Evolutionary conservation across 176 grass and related monocot genomes (phyloP), one percentile per base, ranked within the genome.

Genomic region (Pharus latifolius): DNA sequence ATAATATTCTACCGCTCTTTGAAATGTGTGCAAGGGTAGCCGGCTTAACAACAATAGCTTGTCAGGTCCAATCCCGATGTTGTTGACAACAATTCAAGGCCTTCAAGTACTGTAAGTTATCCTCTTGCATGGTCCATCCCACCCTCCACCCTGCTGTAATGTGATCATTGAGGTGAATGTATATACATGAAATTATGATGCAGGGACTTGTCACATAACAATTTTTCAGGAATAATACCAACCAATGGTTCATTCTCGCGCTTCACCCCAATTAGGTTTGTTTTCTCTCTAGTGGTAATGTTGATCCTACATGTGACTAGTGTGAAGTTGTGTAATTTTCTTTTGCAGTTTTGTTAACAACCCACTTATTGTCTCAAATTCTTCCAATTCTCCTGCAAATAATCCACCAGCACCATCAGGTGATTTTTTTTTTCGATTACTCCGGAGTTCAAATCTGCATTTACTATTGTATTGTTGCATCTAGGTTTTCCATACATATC

Each of bases 31-130:
- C 48, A 62, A 72, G 69, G 69, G 55, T 40, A 83, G 80, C 72
- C 80, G 80, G 44, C 55, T 83, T 34, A 83, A 83, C 55, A 83
- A 83, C 80, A 83, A 83, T 77, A 83, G 38, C 7, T 25, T 83
- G 26, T 63, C 24, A 3, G 53, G 63, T 14, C 23, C 55, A 37
- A 83, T 83, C 22, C 80, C 80, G 35, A 9, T 69, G 56, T 77
- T 73, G 15, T 68, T 83, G 15, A 83, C 80, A 23, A 70, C 47
- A n/a, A 63, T 83, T 34, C 22, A 27, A 28, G 20, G n/a, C 18
- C 72, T 83, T 25, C 73, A 83, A 49, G 80, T 83, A 35, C 65
- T 83, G 80, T 83, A 76, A 83, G 80, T 83, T 34, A 40, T 53
- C 33, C 28, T n/a, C 60, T 31, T 3, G n/a, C n/a, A n/a, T n/a